Conservation (phyloP, 768 basidiomycete species). For the Sutorius australiensis region DNA sequence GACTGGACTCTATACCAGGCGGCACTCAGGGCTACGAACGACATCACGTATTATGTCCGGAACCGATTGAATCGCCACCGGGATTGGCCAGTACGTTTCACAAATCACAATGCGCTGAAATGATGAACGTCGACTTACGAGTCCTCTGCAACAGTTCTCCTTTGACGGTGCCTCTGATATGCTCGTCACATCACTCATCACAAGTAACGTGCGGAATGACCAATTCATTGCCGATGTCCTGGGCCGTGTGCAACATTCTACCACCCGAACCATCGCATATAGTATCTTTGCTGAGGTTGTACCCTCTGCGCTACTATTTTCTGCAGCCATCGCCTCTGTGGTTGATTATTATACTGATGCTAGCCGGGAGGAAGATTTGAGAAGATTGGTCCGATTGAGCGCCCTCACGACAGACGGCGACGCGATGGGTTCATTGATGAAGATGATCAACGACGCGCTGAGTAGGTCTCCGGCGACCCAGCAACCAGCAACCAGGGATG, state of each 20-base stretch:
- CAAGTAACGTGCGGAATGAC: slow-evolving; percentile 23
- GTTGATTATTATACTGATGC: slow-evolving; percentile 58
- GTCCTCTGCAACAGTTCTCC: slow-evolving; percentile 11
- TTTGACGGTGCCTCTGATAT: slow-evolving; percentile 20
- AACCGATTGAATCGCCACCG: slow-evolving; percentile 19
- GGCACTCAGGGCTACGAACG: slow-evolving; percentile 24
- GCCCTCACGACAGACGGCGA: slow-evolving; percentile 23
- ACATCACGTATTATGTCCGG: slow-evolving; percentile 24
- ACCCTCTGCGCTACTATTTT: slow-evolving; percentile 54
- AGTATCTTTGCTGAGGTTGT: slow-evolving; percentile 51
- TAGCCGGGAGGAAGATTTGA: slow-evolving; percentile 26
- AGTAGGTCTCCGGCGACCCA: slow-evolving; percentile 32
- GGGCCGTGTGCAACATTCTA: background rate
- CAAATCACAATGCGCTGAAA: background rate
- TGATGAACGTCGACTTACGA: background rate
- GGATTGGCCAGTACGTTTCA: slow-evolving; percentile 19
- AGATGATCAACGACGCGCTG: slow-evolving; percentile 46
- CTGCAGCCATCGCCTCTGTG: slow-evolving; percentile 51
- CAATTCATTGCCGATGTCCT: slow-evolving; percentile 19
- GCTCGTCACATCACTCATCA: slow-evolving; percentile 17
- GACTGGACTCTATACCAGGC: slow-evolving; percentile 34
- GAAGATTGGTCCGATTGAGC: slow-evolving; percentile 39
- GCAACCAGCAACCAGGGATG: slow-evolving; percentile 29
- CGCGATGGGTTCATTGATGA: slow-evolving; percentile 33
- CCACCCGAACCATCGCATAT: slow-evolving; percentile 39